Evolutionary conservation across 129 eudicot genomes (phyloP).

Genomic region (Helianthus tuberosus): DNA sequence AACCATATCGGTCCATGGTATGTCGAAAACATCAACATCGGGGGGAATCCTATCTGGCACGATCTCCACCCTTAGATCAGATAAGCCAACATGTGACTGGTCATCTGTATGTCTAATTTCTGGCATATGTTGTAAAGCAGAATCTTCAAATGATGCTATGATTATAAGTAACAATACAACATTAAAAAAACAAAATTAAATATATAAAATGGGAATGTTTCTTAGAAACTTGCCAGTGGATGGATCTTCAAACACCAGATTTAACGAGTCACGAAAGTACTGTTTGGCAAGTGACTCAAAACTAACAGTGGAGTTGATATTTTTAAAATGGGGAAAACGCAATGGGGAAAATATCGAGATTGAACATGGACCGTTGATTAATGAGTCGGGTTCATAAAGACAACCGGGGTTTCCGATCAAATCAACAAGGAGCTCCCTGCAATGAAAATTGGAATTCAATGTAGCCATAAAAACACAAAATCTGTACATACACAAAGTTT

Average conservation of each 20-base stretch:
- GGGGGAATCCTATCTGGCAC: slow-evolving; percentile 40
- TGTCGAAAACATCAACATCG: slow-evolving; percentile 75
- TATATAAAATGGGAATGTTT: slow-evolving; percentile 6
- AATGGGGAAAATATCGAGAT: slow-evolving; percentile 90
- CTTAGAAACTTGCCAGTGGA: slow-evolving; percentile 52
- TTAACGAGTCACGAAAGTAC: slow-evolving; percentile 70
- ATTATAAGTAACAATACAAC: not conserved
- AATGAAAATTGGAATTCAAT: slow-evolving; percentile 23
- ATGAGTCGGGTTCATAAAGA: slow-evolving; percentile 84
- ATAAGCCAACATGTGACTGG: slow-evolving; percentile 29
- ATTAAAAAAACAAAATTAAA: not conserved
- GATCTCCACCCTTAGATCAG: slow-evolving; percentile 41
- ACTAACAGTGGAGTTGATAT: slow-evolving; percentile 59
- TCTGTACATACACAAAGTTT: not conserved
- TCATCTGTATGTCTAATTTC: slow-evolving; percentile 32
- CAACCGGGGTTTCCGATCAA: slow-evolving; percentile 79
- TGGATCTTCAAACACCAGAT: slow-evolving; percentile 76
- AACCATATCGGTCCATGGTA: slow-evolving; percentile 84
- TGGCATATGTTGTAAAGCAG: slow-evolving; percentile 39
- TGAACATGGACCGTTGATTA: slow-evolving; percentile 92
- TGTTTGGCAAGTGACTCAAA: slow-evolving; percentile 81
- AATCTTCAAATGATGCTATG: slow-evolving; percentile 20
- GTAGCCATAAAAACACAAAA: slow-evolving; percentile 4
- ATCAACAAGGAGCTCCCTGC: slow-evolving; percentile 89
- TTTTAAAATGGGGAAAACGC: slow-evolving; percentile 65